These are phyloP conservation scores for Bauhinia variegata DNA, from an alignment of 306 rosid species.

Conservation along the genomic window DNA sequence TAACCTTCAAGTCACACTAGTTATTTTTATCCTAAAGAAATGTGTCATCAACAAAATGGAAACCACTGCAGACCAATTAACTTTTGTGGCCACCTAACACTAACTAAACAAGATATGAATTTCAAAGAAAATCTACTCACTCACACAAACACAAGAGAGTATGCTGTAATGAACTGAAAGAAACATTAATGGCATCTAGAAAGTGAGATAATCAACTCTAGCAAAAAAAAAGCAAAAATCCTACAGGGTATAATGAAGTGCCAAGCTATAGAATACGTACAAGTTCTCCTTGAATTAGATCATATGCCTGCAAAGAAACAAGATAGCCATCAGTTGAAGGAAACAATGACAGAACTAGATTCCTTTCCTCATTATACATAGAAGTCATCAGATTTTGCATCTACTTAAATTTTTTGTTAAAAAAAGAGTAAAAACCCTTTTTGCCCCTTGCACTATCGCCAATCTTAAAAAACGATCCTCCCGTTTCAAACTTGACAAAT, in stretches of 20 bases:
- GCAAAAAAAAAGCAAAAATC: conserved; percentile 4
- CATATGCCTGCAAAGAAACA: conserved; percentile 68
- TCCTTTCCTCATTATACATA: not conserved
- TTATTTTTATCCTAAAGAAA: not conserved
- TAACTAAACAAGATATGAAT: conserved; percentile 19
- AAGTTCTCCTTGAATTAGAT: conserved; percentile 88
- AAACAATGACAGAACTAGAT: conserved; percentile 18
- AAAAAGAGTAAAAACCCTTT: no score
- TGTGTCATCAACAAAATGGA: not conserved
- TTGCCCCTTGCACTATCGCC: no score
- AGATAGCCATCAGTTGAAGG: conserved; percentile 4
- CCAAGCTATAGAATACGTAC: conserved; percentile 55
- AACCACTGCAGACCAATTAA: not conserved
- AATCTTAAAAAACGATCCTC: no score
- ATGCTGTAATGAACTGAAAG: conserved; percentile 16
- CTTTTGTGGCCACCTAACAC: conserved; percentile 15
- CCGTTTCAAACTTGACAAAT: no score
- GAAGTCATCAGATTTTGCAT: not conserved
- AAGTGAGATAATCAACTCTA: conserved; percentile 2
- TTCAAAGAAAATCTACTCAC: conserved; percentile 10
- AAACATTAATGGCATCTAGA: conserved; percentile 20
- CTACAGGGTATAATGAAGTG: conserved; percentile 15
- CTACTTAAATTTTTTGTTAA: conserved; percentile 1
- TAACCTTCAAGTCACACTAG: not conserved
- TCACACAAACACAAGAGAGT: not conserved